phyloP scores from a whole-genome alignment of 2,329 filamentous ascomycete genomes.

The Microcyclosporella mali region DNA sequence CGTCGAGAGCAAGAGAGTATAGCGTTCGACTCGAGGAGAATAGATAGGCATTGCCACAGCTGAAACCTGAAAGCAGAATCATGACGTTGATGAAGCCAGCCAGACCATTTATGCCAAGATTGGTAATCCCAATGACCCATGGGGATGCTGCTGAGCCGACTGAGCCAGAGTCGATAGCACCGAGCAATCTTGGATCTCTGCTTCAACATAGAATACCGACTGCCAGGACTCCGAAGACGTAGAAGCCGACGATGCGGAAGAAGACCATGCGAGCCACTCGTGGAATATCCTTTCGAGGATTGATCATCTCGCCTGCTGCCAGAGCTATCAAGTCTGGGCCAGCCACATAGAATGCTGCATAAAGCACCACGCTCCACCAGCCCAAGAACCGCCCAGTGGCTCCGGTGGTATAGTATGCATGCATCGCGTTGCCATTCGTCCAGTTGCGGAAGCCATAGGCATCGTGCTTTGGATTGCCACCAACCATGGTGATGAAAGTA shows the following conservation, averaged over 20 bases:
- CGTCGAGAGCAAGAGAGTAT: slow-evolving; percentile 52
- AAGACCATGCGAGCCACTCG: slow-evolving; percentile 6
- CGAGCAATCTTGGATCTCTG: slow-evolving; percentile 7
- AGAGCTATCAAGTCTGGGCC: slow-evolving; percentile 12
- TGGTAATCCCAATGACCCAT: slow-evolving; percentile 47
- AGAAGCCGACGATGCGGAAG: slow-evolving; percentile 6
- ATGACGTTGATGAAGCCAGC: slow-evolving; percentile 61
- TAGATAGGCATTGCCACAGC: slow-evolving; percentile 50
- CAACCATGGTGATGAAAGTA: slow-evolving; percentile 12
- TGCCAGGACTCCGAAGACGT: slow-evolving; percentile 6
- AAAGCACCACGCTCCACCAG: slow-evolving; percentile 57
- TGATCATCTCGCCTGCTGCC: slow-evolving; percentile 12
- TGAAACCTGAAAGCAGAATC: slow-evolving; percentile 59
- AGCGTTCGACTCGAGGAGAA: slow-evolving; percentile 48
- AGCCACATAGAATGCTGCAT: slow-evolving; percentile 58
- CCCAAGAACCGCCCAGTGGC: slow-evolving; percentile 33
- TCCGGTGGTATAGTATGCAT: slow-evolving; percentile 8
- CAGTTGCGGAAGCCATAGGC: slow-evolving; percentile 17
- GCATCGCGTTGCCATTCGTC: slow-evolving; percentile 5
- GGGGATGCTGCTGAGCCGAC: slow-evolving; percentile 35
- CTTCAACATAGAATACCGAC: slow-evolving; percentile 8
- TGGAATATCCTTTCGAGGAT: slow-evolving; percentile 13
- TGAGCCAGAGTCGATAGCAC: slow-evolving; percentile 6
- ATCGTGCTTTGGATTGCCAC: slow-evolving; percentile 10
- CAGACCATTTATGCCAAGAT: slow-evolving; percentile 53